Evolutionary conservation across 164 flowering plant species (phyloP).

Genomic region (Chimonanthus praecox): DNA sequence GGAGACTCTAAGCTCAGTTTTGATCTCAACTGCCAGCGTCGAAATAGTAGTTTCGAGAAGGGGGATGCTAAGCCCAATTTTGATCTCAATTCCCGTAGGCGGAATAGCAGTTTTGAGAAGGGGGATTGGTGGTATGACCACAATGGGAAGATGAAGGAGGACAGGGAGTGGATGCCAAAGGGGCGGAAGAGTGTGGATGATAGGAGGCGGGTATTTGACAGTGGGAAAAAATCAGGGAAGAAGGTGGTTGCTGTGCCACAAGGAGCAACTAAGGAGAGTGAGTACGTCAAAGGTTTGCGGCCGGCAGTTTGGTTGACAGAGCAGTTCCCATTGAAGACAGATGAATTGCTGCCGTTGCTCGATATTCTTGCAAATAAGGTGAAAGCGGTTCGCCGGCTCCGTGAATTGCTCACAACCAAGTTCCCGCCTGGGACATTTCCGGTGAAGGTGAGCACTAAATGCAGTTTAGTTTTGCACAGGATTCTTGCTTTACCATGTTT

Average conservation of each 20-base stretch:
- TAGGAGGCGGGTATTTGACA: neutral
- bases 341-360: slow-evolving; percentile 81
- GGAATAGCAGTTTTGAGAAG: slow-evolving; percentile 69
- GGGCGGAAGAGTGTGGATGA: slow-evolving; percentile 23
- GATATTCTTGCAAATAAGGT: slow-evolving; percentile 89
- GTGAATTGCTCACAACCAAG: slow-evolving; percentile 86
- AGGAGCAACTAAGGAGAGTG: slow-evolving; percentile 65
- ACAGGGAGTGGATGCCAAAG: slow-evolving; percentile 37
- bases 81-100: slow-evolving; percentile 18
- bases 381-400: slow-evolving; percentile 79
- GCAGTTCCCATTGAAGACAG: slow-evolving; percentile 87
- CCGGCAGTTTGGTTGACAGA: slow-evolving; percentile 96
- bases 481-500: too few relatives aligned
- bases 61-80: slow-evolving; percentile 1
- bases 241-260: slow-evolving; percentile 18
- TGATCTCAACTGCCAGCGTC: neutral
- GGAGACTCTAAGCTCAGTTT: neutral
- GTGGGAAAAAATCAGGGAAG: slow-evolving; percentile 15
- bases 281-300: slow-evolving; percentile 58
- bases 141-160: slow-evolving; percentile 34
- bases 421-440: slow-evolving; percentile 93
- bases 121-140: slow-evolving; percentile 5
- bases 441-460: slow-evolving; percentile 65
- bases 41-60: slow-evolving; percentile 15
- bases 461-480: too few relatives aligned